Conservation (phyloP, 768 basidiomycete genomes). For the Agaricus bisporus region DNA sequence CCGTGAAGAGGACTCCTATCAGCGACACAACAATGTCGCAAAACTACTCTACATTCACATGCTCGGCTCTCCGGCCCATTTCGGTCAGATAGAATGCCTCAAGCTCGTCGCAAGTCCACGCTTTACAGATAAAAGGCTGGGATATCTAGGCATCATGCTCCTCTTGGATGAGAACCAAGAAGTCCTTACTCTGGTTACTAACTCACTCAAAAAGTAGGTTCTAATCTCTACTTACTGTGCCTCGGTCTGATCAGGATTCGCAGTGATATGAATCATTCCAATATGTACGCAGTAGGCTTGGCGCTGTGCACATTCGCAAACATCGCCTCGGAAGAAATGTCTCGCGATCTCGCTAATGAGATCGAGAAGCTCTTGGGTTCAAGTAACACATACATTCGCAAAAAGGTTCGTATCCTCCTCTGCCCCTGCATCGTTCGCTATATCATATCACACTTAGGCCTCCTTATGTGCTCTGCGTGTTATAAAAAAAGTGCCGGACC, state of each 20-base stretch:
- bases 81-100: conserved; percentile 97
- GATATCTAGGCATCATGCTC: conserved; percentile 97
- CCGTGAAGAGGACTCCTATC: conserved; percentile 92
- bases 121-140: conserved; percentile 93
- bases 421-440: conserved; percentile 4
- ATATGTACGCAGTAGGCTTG: conserved; percentile 97
- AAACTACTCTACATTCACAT: conserved; percentile 98
- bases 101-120: conserved; percentile 93
- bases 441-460: conserved; percentile 46
- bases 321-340: conserved; percentile 99
- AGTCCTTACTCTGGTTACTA: conserved; percentile 94
- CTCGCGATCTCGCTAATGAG: conserved; percentile 94
- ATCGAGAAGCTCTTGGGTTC: conserved; percentile 96
- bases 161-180: conserved; percentile 97
- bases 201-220: conserved; percentile 93
- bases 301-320: conserved; percentile 98
- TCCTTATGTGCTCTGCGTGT: conserved; percentile 92
- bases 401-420: conserved; percentile 62
- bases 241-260: conserved; percentile 10
- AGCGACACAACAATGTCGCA: conserved; percentile 95
- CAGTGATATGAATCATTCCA: conserved; percentile 99
- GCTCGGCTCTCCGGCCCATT: conserved; percentile 98
- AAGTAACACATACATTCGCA: conserved; percentile 97
- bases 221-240: neutral
- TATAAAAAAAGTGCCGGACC: conserved; percentile 93